Conservation (phyloP, 805 yeast genomes). For the Middelhovenomyces tepae region DNA sequence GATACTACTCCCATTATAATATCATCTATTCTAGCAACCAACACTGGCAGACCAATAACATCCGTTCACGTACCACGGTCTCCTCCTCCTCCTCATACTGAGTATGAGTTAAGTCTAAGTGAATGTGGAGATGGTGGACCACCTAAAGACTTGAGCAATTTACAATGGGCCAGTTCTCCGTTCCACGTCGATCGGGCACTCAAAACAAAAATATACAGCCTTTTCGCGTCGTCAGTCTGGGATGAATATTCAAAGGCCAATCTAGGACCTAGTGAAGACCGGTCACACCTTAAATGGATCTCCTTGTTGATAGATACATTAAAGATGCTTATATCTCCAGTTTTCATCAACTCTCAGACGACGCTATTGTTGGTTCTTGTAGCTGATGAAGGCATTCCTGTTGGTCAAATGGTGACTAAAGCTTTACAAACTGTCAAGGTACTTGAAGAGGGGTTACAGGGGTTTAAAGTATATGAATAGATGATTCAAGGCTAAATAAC, state of each 20-base stretch:
- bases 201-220: slow-evolving; percentile 23
- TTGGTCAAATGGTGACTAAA: slow-evolving; percentile 19
- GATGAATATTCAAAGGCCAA: slow-evolving; percentile 13
- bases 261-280: slow-evolving; percentile 4
- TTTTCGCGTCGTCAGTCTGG: slow-evolving; percentile 24
- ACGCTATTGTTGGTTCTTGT: slow-evolving; percentile 18
- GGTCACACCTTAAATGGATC: slow-evolving; percentile 19
- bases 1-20: slow-evolving; percentile 12
- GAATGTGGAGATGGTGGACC: slow-evolving; percentile 1
- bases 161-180: slow-evolving; percentile 12
- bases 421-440: slow-evolving; percentile 18
- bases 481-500: slow-evolving; percentile 21
- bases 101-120: slow-evolving; percentile 2
- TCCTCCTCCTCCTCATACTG: slow-evolving; percentile 13
- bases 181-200: slow-evolving; percentile 17
- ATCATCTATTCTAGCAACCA: slow-evolving; percentile 16
- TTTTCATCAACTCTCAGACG: slow-evolving; percentile 9
- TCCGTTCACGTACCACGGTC: slow-evolving; percentile 15
- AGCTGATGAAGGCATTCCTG: slow-evolving; percentile 21
- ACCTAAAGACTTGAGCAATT: not conserved
- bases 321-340: slow-evolving; percentile 13
- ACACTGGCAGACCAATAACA: slow-evolving; percentile 15
- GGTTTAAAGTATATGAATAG: slow-evolving; percentile 11
- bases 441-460: slow-evolving; percentile 18
- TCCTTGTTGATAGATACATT: slow-evolving; percentile 18